phyloP scores from a whole-genome alignment of 2,329 filamentous ascomycete species.

The Penicillium sp. region DNA sequence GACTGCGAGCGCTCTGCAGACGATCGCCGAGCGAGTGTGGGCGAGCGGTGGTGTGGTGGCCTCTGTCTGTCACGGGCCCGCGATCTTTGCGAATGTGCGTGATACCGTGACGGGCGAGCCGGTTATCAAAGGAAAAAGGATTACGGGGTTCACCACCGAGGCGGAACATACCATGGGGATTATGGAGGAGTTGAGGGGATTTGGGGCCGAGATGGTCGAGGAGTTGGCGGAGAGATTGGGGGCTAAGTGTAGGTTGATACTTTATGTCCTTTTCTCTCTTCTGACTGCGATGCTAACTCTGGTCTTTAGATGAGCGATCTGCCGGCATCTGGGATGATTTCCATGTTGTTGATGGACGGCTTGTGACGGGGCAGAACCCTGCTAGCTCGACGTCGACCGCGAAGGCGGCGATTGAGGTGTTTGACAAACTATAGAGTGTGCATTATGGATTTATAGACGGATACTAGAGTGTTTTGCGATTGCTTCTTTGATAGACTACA shows the following conservation, averaged over 20 bases:
- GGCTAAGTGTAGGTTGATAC: slow-evolving; percentile 7
- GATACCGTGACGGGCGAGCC: not conserved
- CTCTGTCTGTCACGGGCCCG: slow-evolving; percentile 13
- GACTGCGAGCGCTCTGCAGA: slow-evolving; percentile 35
- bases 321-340: slow-evolving; percentile 15
- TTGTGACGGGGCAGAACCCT: slow-evolving; percentile 14
- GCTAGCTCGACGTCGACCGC: slow-evolving; percentile 14
- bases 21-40: slow-evolving; percentile 35
- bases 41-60: slow-evolving; percentile 36
- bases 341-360: slow-evolving; percentile 12
- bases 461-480: too few relatives aligned
- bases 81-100: slow-evolving; percentile 5
- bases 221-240: slow-evolving; percentile 8
- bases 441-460: too few relatives aligned
- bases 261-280: not conserved
- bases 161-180: slow-evolving; percentile 11
- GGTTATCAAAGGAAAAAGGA: slow-evolving; percentile 8
- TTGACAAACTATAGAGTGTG: slow-evolving; percentile 8
- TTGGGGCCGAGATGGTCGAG: slow-evolving; percentile 3
- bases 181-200: slow-evolving; percentile 1
- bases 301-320: not conserved
- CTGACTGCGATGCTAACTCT: not conserved
- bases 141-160: slow-evolving; percentile 15
- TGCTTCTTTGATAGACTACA: too few relatives aligned
- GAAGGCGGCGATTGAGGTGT: slow-evolving; percentile 10